Percentiles rank a stretch among this genome's conserved stretches.
phyloP scores from a whole-genome alignment of 768 basidiomycete species.

The Lyophyllum semitale region DNA sequence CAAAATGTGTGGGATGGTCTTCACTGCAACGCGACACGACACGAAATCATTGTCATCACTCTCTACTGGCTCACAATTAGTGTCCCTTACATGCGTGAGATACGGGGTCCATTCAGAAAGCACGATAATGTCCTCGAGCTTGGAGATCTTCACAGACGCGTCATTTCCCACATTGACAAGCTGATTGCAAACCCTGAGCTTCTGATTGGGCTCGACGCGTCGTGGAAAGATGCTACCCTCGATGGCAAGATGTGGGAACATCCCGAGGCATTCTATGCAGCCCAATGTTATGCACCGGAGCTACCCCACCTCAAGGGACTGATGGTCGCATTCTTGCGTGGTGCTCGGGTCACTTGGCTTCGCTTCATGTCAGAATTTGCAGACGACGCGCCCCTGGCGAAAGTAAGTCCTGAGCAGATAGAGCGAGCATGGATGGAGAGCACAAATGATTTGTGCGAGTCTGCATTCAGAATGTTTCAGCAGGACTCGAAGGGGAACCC shows the following conservation, averaged over 20 bases:
- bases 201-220: conserved; percentile 13
- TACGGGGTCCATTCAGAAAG: conserved; percentile 13
- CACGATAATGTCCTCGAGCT: conserved; percentile 25
- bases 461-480: neutral
- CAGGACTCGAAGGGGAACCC: neutral
- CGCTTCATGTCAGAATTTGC: conserved; percentile 23
- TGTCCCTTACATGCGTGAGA: conserved; percentile 26
- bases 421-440: neutral
- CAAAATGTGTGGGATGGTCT: conserved; percentile 27
- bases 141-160: conserved; percentile 21
- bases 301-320: conserved; percentile 18
- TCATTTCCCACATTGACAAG: conserved; percentile 10
- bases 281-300: conserved; percentile 1
- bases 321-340: conserved; percentile 25
- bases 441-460: neutral
- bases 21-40: conserved; percentile 24
- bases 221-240: conserved; percentile 13
- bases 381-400: conserved; percentile 3
- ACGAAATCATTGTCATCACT: conserved; percentile 26
- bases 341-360: conserved; percentile 22
- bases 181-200: conserved; percentile 23
- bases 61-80: conserved; percentile 23
- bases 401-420: neutral
- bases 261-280: conserved; percentile 18
- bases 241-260: conserved; percentile 25